phyloP scores from a whole-genome alignment of 306 rosid genomes.

The Prunus salicina region DNA sequence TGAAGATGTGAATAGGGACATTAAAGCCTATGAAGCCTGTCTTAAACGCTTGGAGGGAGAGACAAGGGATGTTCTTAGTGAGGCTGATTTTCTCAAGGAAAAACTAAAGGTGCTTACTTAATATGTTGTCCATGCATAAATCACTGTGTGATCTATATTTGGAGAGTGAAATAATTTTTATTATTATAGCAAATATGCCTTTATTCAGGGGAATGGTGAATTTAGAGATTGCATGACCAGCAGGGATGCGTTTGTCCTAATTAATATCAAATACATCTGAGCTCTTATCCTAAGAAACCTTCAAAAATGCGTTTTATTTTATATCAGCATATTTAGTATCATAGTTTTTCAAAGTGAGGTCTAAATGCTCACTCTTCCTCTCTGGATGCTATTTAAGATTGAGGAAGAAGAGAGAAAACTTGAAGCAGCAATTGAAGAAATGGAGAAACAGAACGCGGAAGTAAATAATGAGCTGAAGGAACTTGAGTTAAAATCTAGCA shows the following conservation, averaged over 20 bases:
- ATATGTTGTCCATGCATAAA: slow-evolving; percentile 16
- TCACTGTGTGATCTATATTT: slow-evolving; percentile 3
- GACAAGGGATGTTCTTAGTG: slow-evolving; percentile 72
- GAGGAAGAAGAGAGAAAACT: slow-evolving; percentile 95
- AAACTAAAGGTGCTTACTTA: slow-evolving; percentile 66
- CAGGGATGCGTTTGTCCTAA: background rate
- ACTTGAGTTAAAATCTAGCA: slow-evolving; percentile 71
- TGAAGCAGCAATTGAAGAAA: slow-evolving; percentile 82
- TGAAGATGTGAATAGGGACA: slow-evolving; percentile 90
- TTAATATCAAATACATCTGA: background rate
- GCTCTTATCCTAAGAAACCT: background rate
- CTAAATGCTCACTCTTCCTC: slow-evolving; percentile 25
- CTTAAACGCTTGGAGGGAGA: slow-evolving; percentile 87
- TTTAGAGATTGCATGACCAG: background rate
- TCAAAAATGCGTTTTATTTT: background rate
- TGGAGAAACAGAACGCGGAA: slow-evolving; percentile 69
- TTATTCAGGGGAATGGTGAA: background rate
- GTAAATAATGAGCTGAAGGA: slow-evolving; percentile 79
- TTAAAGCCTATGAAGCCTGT: slow-evolving; percentile 84
- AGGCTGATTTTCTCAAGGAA: slow-evolving; percentile 92
- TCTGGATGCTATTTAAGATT: slow-evolving; percentile 47
- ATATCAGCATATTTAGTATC: slow-evolving; percentile 17
- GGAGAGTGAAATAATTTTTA: background rate
- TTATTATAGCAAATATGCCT: background rate
- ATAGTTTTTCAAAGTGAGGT: slow-evolving; percentile 22